phyloP scores from a whole-genome alignment of 306 rosid species.

The Vigna mungo region DNA sequence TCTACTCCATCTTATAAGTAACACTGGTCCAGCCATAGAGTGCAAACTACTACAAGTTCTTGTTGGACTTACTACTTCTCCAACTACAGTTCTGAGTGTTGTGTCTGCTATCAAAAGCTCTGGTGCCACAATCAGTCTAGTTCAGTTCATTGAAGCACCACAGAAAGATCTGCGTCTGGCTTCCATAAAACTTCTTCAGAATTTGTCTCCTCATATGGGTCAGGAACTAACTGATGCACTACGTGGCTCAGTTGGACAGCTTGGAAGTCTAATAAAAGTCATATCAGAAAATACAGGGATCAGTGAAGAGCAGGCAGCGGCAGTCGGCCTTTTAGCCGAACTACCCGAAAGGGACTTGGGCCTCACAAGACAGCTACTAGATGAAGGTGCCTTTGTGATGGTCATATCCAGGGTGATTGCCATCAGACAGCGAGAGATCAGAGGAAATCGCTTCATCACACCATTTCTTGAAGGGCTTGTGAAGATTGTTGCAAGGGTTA shows the following conservation, averaged over 20 bases:
- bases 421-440: slow-evolving; percentile 82
- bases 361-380: slow-evolving; percentile 94
- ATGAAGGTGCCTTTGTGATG: slow-evolving; percentile 80
- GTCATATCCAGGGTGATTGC: slow-evolving; percentile 62
- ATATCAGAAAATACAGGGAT: slow-evolving; percentile 83
- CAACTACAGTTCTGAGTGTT: slow-evolving; percentile 69
- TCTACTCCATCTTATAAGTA: slow-evolving; percentile 93
- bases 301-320: slow-evolving; percentile 95
- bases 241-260: slow-evolving; percentile 97
- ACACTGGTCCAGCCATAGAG: slow-evolving; percentile 97
- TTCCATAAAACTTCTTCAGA: slow-evolving; percentile 82
- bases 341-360: slow-evolving; percentile 97
- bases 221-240: slow-evolving; percentile 96
- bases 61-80: slow-evolving; percentile 87
- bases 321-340: slow-evolving; percentile 88
- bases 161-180: slow-evolving; percentile 90
- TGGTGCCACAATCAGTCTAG: slow-evolving; percentile 95
- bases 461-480: slow-evolving; percentile 92
- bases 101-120: slow-evolving; percentile 93
- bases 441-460: slow-evolving; percentile 85
- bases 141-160: slow-evolving; percentile 94
- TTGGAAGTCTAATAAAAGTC: slow-evolving; percentile 77
- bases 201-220: slow-evolving; percentile 86
- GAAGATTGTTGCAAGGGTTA: slow-evolving; percentile 83
- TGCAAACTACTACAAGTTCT: slow-evolving; percentile 98